Conservation (phyloP, 2,329 filamentous ascomycete species). For the Sordariomycetes sp. region DNA sequence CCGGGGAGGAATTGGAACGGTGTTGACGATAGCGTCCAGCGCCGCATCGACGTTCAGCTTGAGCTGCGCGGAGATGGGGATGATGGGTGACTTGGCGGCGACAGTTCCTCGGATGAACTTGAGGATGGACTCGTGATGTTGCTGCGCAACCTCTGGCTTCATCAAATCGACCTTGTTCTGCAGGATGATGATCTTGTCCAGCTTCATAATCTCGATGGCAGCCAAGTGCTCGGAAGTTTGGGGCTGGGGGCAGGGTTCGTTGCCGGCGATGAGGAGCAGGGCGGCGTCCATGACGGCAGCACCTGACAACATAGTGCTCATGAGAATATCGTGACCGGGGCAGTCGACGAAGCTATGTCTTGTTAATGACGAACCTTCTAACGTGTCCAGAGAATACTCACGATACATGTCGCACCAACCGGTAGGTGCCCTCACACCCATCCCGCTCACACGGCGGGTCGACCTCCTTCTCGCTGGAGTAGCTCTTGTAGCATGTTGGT, state of each 20-base stretch:
- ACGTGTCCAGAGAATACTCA: slow-evolving; percentile 35
- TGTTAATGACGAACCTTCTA: not conserved
- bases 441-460: slow-evolving; percentile 93
- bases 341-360: slow-evolving; percentile 83
- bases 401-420: slow-evolving; percentile 86
- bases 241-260: slow-evolving; percentile 96
- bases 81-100: slow-evolving; percentile 87
- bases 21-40: slow-evolving; percentile 91
- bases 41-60: slow-evolving; percentile 99
- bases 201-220: slow-evolving; percentile 99
- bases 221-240: slow-evolving; percentile 98
- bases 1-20: slow-evolving; percentile 82
- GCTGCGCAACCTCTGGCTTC: slow-evolving; percentile 85
- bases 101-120: slow-evolving; percentile 98
- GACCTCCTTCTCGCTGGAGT: slow-evolving; percentile 98
- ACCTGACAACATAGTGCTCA: slow-evolving; percentile 99
- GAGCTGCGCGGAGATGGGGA: slow-evolving; percentile 93
- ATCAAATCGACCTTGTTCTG: slow-evolving; percentile 99
- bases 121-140: slow-evolving; percentile 93
- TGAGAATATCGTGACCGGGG: slow-evolving; percentile 99
- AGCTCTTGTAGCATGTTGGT: slow-evolving; percentile 92
- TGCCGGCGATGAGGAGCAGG: slow-evolving; percentile 90
- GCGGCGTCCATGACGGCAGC: slow-evolving; percentile 99
- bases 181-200: slow-evolving; percentile 98
- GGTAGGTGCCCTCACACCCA: slow-evolving; percentile 80